Conservation (phyloP, 768 basidiomycete genomes). For the Auricularia cornea region DNA sequence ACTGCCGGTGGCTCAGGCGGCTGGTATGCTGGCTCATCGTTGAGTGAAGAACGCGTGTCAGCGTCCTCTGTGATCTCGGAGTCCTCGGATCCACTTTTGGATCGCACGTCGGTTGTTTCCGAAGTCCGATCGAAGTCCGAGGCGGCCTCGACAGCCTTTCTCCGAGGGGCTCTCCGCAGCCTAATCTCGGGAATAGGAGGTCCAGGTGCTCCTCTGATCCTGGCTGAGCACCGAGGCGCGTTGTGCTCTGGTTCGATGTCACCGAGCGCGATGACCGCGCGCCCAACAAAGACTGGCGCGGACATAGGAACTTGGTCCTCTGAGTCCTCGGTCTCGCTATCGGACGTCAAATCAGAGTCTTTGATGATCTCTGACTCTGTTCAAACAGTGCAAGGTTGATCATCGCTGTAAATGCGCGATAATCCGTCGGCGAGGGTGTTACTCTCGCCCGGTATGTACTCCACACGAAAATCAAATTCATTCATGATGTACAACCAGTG, state of each 20-base stretch:
- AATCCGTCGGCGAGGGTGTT: conserved; percentile 25
- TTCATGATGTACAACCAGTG: conserved; percentile 28
- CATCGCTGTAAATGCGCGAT: conserved; percentile 9
- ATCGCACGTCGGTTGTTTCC: too few species aligned
- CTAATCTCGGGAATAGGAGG: too few species aligned
- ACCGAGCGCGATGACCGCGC: neutral
- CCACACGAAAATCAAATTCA: conserved; percentile 23
- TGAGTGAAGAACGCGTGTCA: too few species aligned
- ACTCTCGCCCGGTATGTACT: conserved; percentile 22
- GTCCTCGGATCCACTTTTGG: too few species aligned
- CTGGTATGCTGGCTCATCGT: too few species aligned
- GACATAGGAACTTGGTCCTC: neutral
- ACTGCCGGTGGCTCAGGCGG: too few species aligned
- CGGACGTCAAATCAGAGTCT: neutral
- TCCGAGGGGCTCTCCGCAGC: too few species aligned
- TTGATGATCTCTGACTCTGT: neutral
- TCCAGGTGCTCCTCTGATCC: neutral
- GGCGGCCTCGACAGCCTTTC: too few species aligned
- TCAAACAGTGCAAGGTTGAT: neutral
- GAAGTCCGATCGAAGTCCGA: too few species aligned
- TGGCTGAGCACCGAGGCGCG: neutral
- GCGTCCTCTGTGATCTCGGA: too few species aligned
- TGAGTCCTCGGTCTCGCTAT: neutral
- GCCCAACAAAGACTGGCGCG: neutral
- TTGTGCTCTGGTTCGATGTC: too few species aligned